Conservation (phyloP, 148 eudicot species). For the Chenopodium quinoa region DNA sequence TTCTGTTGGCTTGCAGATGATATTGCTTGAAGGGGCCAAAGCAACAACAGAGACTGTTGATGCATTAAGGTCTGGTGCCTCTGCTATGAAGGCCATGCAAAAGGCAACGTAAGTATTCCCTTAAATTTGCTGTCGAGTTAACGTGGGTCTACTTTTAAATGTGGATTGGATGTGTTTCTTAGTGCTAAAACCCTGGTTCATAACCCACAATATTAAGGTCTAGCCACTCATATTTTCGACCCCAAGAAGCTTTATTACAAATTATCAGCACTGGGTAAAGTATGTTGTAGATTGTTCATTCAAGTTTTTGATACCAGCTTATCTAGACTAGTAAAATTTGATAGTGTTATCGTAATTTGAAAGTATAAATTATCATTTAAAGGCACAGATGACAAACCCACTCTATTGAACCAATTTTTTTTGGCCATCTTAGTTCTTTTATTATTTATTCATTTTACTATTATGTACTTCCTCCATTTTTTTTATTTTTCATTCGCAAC, state of each 20-base stretch:
- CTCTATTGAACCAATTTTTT: background rate
- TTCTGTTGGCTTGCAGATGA: slow-evolving; percentile 52
- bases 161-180: background rate
- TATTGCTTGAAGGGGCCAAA: slow-evolving; percentile 89
- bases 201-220: background rate
- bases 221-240: background rate
- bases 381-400: background rate
- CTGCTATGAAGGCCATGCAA: slow-evolving; percentile 95
- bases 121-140: background rate
- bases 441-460: no score
- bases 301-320: no score
- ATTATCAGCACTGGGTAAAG: no score
- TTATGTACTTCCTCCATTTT: no score
- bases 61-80: slow-evolving; percentile 91
- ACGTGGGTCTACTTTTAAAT: background rate
- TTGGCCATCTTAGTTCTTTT: background rate
- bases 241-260: background rate
- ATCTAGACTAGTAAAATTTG: background rate
- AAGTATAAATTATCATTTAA: background rate
- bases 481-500: no score
- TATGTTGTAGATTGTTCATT: background rate
- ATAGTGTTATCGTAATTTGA: background rate
- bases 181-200: no score
- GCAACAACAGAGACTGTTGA: slow-evolving; percentile 92
- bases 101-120: slow-evolving; percentile 70